phyloP scores from a whole-genome alignment of 129 eudicot species.

The Lonicera japonica region DNA sequence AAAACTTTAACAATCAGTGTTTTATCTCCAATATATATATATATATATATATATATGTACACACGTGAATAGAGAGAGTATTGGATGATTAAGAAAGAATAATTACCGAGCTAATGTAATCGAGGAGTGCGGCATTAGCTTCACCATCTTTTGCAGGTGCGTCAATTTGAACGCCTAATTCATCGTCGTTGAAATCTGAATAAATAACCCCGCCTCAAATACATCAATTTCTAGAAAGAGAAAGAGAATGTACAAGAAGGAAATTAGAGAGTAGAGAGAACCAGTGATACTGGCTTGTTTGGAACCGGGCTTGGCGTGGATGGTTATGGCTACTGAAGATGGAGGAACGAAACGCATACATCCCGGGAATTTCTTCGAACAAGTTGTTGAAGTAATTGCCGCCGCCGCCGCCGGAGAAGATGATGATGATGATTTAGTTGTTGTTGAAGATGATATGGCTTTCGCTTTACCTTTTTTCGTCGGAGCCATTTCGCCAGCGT shows the following conservation, averaged over 20 bases:
- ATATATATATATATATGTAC: too few species aligned
- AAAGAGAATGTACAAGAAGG: too few species aligned
- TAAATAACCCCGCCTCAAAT: background rate
- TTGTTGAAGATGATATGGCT: constrained; percentile 31
- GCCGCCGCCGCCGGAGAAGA: constrained; percentile 12
- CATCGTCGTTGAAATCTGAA: constrained; percentile 70
- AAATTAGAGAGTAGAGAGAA: background rate
- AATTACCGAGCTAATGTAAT: constrained; percentile 77
- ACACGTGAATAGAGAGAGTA: too few species aligned
- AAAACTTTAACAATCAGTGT: too few species aligned
- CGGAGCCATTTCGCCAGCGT: constrained; percentile 79
- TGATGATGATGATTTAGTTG: constrained; percentile 31
- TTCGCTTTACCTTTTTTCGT: constrained; percentile 59
- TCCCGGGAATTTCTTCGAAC: constrained; percentile 51
- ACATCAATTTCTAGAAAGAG: too few species aligned
- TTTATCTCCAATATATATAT: too few species aligned
- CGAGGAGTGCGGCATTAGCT: constrained; percentile 93
- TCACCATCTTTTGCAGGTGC: constrained; percentile 98
- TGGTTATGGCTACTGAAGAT: constrained; percentile 71
- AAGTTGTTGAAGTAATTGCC: too few species aligned
- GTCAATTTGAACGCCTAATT: constrained; percentile 89
- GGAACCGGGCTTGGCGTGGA: constrained; percentile 98
- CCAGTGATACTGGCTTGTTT: constrained; percentile 84
- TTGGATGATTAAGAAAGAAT: background rate
- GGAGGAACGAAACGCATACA: constrained; percentile 69